Base-by-base conservation (phyloP, 345 rosid species). In the Pugionium dolabratum region DNA sequence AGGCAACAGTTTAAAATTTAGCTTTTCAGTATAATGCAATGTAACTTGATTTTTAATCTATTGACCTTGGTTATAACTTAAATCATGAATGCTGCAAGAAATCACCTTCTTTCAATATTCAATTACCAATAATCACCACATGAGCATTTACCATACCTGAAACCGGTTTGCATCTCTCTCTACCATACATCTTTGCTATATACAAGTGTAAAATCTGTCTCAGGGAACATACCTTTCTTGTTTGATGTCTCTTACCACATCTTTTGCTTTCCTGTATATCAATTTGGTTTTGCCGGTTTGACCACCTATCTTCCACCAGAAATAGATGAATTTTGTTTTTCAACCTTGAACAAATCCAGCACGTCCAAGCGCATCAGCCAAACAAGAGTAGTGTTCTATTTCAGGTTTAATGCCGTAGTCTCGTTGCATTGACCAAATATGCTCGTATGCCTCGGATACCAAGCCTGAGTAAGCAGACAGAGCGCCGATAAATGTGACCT, bases 321-420 rank as follows among this genome's bases (percentile, higher is more conserved):
- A 83, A 86, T 59, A 78, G 7, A 75, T 82, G 81, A 31, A 77
- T 71, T 64, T 69, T 72, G 74, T 79, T 80, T 75, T 82, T 67
- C 48, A 75, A 77, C 73, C 79, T 85, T 28, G 18, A 68, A 81
- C 73, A 63, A 36, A 72, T 47, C 86, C 88, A 48, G 84, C 80
- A 45, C 86, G 83, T 33, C 91, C 83, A 46, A 83, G 83, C 29
- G 85, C 83, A 77, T 86, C 85, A 42, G 83, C 86, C 10, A 86
- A 77, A 67, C 85, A 83, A 59, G 82, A 70, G 54, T 80, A 86
- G 73, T 83, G 86, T 72, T 82, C 85, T 18, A 83, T 73, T 60
- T 80, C 83, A 52, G 88, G 88, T 49, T 75, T 73, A 27, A 83
- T 79, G 54, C 83, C 81, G 51, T 82, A 80, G 45, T 78, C 64